Base-by-base conservation (phyloP, 768 basidiomycete genomes). In the Leccinum obscurum region DNA sequence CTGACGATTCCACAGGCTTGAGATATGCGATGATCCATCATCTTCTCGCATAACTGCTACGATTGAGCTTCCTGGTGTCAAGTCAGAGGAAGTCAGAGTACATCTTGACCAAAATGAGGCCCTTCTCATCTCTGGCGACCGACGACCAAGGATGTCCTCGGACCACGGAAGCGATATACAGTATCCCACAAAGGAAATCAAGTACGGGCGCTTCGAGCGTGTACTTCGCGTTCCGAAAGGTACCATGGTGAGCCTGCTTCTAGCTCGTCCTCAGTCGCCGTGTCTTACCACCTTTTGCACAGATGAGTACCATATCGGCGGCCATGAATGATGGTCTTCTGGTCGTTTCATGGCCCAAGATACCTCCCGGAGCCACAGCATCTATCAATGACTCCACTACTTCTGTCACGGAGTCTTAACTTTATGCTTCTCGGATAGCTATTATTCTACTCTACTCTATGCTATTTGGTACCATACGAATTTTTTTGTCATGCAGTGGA, bases 11-110 rank as follows among this genome's bases (percentile, higher is more conserved):
- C 26, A 32, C 58, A 80, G 78, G 49, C 72, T 78, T 58, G 78
- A 80, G 56, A 30, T 80, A 26, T 79, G 68, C 56, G 77, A 80
- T 62, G 74, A 77, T 46, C 70, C 75, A 1, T 61, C 66, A 1
- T 70, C 66, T 14, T 68, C 73, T 4, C 66, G 68, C 52, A 66
- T 78, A 48, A 70, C 68, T 17, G 78, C 79, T 7, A 65, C 66
- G 1, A 68, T 80, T 9, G 78, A 80, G 57, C 70, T 80, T 17
- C 78, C 78, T 17, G 78, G 78, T 20, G 64, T 80, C 56, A 72
- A 71, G 30, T 66, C 70, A 20, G 71, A 76, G 22, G 72, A 78
- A 14, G 61, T 80, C 4, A 66, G 61, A 11, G 71, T 80, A 6
- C 70, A 72, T 30, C 63, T 80, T 0, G 73, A 75, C 37, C 64